Percentiles rank a stretch among this genome's conserved stretches.
Conservation (phyloP, 2,329 filamentous ascomycete genomes). For the Thermochaetoides dissita region DNA sequence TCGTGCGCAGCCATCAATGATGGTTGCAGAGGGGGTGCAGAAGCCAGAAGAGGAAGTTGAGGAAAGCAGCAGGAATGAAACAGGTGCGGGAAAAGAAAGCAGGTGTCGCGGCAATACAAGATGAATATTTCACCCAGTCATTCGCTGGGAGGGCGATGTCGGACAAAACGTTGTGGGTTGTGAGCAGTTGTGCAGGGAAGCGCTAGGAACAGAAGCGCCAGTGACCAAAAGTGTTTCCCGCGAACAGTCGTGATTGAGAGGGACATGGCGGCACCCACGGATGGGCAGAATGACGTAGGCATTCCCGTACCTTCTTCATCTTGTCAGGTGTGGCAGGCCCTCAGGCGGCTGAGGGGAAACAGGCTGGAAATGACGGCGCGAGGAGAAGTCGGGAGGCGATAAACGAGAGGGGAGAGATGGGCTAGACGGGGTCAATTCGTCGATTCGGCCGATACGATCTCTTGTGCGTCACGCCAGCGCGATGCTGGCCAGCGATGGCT, state of each 20-base stretch:
- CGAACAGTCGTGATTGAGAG: too few species aligned
- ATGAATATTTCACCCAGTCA: conserved; percentile 1
- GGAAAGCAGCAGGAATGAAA: neutral
- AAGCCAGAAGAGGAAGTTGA: neutral
- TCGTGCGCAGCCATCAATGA: neutral
- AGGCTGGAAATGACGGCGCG: conserved; percentile 2
- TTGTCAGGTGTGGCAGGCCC: conserved; percentile 11
- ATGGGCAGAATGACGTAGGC: conserved; percentile 13
- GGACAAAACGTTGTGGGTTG: neutral
- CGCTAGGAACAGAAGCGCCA: too few species aligned
- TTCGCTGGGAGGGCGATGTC: neutral
- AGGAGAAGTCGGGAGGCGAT: neutral
- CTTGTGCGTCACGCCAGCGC: conserved; percentile 12
- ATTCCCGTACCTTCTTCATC: conserved; percentile 12
- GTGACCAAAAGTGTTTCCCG: too few species aligned
- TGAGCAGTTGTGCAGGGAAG: too few species aligned
- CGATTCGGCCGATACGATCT: conserved; percentile 8
- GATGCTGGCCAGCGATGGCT: conserved; percentile 3
- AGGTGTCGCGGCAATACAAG: conserved; percentile 1
- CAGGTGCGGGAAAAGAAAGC: neutral
- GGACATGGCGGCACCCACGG: conserved; percentile 1
- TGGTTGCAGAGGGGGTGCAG: neutral
- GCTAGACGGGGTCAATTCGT: neutral
- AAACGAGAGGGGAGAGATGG: neutral
- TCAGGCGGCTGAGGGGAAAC: conserved; percentile 1